These are phyloP conservation scores for Psidium guajava DNA, from an alignment of 345 rosid genomes.

Conservation along the genomic window DNA sequence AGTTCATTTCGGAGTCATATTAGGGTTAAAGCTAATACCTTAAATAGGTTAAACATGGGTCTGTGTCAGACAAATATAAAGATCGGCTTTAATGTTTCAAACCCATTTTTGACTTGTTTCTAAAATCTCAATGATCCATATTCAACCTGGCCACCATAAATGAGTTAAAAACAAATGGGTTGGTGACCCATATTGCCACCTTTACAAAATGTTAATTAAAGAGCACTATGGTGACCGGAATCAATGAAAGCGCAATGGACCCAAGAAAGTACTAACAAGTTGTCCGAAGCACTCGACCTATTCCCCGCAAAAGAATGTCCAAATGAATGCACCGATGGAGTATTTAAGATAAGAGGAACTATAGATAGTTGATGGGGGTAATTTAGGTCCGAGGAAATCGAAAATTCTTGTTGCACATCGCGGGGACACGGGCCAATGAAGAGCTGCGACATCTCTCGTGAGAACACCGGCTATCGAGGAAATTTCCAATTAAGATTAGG, in stretches of 20 bases:
- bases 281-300: background rate
- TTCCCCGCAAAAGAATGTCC: background rate
- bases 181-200: no score
- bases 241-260: background rate
- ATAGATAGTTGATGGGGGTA: background rate
- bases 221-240: background rate
- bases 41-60: no score
- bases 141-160: no score
- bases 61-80: no score
- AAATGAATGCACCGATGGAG: background rate
- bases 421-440: no score
- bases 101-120: no score
- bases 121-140: no score
- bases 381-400: background rate
- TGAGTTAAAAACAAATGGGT: no score
- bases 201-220: no score
- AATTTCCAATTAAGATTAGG: background rate
- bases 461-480: background rate
- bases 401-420: background rate
- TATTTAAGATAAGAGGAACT: background rate
- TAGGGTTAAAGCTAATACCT: no score
- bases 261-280: fast-evolving
- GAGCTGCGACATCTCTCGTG: background rate
- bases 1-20: no score
- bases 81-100: no score